Base-by-base conservation (phyloP, 306 rosid species). In the Morella rubra region DNA sequence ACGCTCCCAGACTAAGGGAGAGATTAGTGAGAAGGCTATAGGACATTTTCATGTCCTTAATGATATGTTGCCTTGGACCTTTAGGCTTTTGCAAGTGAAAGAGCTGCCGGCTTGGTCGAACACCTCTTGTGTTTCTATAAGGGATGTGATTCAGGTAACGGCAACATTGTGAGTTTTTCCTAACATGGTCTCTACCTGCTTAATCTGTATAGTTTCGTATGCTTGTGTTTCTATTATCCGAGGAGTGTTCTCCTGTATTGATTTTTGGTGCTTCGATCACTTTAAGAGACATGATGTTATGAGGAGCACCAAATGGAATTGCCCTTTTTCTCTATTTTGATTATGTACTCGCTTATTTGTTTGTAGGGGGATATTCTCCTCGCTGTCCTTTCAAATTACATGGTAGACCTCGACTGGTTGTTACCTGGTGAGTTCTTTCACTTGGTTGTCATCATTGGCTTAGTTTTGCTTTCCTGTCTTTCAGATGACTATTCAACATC, bases 321-420 rank as follows among this genome's bases (percentile, higher is more conserved):
- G 71, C 32, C 19, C 53, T 69, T 10, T 56, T 22, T 5, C 5
- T 52, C 10, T 22, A 37, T 64, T 47, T n/a, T 65, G 65, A 78
- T 71, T 45, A 40, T 77, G 68, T 80, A 47, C n/a, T 52, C 68
- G 47, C 44, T 75, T 50, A 6, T 66, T 56, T 52, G 14, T 44
- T 55, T 83, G 71, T 81, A 94, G 98, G 98, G 98, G 79, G 96
- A 94, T 81, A 79, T 94, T 83, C 85, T 68, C 32, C 59, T 92
- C 61, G 97, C 95, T 50, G 68, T 92, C 70, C 92, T 92, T 74
- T 94, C 98, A 56, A 94, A 94, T 81, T 94, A 94, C 90, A 94
- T 94, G 98, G 95, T 94, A 74, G 98, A 94, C 85, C 77, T 88
- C 10, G 96, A 88, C 77, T 94, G 98, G 98, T 86, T 94, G 88